Evolutionary conservation across 2,329 filamentous ascomycete species (phyloP).

Genomic region (Thielaviopsis punctulata): DNA sequence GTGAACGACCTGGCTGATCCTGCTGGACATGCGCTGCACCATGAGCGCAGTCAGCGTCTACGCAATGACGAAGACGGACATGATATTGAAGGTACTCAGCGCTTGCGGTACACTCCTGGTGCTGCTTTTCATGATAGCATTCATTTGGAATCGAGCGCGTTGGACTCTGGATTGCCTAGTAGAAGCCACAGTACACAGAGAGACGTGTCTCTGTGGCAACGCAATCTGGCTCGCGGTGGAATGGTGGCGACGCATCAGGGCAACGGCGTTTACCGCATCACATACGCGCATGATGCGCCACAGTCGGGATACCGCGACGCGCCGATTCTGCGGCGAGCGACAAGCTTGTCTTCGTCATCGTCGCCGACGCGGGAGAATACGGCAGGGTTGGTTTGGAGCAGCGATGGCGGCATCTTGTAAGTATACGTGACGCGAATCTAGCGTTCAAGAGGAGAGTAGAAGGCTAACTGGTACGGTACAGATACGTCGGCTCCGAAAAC

Average conservation of each 20-base stretch:
- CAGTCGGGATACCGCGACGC: too few relatives aligned
- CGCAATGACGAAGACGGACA: not conserved
- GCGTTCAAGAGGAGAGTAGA: too few relatives aligned
- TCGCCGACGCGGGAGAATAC: constrained; percentile 38
- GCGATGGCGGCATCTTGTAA: constrained; percentile 42
- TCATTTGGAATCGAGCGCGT: too few relatives aligned
- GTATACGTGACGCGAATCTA: constrained; percentile 17
- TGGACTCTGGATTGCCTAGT: not conserved
- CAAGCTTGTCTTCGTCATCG: not conserved
- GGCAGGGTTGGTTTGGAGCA: constrained; percentile 44
- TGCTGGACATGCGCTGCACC: not conserved
- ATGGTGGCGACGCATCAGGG: not conserved
- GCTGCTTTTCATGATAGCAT: too few relatives aligned
- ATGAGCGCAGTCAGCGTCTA: not conserved
- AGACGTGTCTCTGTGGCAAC: not conserved
- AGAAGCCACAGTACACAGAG: not conserved
- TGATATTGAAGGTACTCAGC: too few relatives aligned
- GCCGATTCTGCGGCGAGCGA: not conserved
- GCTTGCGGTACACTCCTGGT: too few relatives aligned
- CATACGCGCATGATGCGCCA: not conserved
- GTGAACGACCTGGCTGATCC: not conserved
- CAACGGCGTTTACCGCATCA: not conserved
- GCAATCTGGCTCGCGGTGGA: not conserved
- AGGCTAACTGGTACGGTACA: constrained; percentile 17
- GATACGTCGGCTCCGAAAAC: constrained; percentile 48